Percentiles rank a stretch among this genome's conserved stretches.
These are phyloP conservation scores for Acrocalymma vagum DNA, from an alignment of 2,329 filamentous ascomycete species.

Conservation along the genomic window DNA sequence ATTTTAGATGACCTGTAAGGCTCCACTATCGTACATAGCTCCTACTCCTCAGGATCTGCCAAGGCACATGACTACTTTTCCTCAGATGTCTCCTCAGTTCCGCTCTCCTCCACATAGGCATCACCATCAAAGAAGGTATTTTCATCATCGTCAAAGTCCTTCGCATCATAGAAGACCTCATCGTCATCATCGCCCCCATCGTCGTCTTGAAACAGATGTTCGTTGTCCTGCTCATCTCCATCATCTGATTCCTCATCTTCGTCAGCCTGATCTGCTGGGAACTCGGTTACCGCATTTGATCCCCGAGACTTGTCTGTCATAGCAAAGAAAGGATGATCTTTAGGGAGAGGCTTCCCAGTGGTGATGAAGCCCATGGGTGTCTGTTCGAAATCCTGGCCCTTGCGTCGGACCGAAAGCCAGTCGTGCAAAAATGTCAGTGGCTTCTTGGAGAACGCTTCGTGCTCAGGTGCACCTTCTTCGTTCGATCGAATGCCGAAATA, in stretches of 20 bases:
- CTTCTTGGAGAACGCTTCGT: conserved; percentile 28
- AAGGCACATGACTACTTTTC: no score
- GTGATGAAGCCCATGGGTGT: conserved; percentile 68
- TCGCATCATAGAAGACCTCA: conserved; percentile 4
- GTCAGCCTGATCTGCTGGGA: neutral
- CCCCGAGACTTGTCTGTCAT: conserved; percentile 3
- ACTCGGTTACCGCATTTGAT: neutral
- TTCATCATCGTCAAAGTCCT: conserved; percentile 8
- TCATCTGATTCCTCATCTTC: conserved; percentile 11
- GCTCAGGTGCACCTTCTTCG: neutral
- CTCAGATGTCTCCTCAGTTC: no score
- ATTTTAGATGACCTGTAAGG: no score
- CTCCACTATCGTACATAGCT: no score
- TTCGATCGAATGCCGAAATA: conserved; percentile 31
- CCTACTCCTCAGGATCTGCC: no score
- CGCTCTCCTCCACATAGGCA: conserved; percentile 9
- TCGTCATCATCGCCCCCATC: conserved; percentile 2
- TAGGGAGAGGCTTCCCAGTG: conserved; percentile 59
- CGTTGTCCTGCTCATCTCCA: conserved; percentile 15
- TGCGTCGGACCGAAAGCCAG: conserved; percentile 64
- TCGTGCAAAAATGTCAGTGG: conserved; percentile 57
- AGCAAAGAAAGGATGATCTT: conserved; percentile 63
- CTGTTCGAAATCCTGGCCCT: conserved; percentile 65
- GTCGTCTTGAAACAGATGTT: conserved; percentile 12
- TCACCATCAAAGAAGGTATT: conserved; percentile 15